Base-by-base conservation (phyloP, 2,329 filamentous ascomycete genomes). In the Aureobasidium vineae region DNA sequence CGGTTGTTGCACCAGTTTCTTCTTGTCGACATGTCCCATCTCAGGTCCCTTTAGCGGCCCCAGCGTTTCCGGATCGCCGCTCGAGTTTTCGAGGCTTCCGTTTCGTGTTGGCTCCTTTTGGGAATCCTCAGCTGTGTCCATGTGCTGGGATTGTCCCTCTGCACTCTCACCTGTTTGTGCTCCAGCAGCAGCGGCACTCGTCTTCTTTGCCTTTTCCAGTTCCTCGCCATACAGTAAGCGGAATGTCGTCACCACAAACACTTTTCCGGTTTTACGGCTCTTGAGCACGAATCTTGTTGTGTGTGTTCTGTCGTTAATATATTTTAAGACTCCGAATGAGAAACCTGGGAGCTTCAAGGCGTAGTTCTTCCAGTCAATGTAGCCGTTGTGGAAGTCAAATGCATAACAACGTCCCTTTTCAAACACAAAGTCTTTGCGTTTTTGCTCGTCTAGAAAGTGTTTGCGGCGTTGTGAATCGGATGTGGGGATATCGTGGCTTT, bases 361-460 rank as follows among this genome's bases (percentile, higher is more conserved):
- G 67, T 80, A 81, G 52, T 80, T 79, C 0, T 77, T 76, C 70
- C 81, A 82, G 68, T 82, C 80, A 5, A 82, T 70, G 70, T 82
- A 80, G 26, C 79, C 79, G 63, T 82, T 82, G 73, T 79, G 81
- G 67, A 82, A 82, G 65, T 82, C 80, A 0, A 73, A 79, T 45
- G 79, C 75, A 65, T 82, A 82, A 64, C 77, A 64, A 23, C 80
- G 66, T 0, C 77, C 80, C 65, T 78, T 76, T 66, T 81, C 79
- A 56, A 82, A 82, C 0, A 74, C 73, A 56, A 81, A 79, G 0
- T 68, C 57, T 36, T 77, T 72, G 13, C 79, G 72, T 36, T 79
- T 74, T 23, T 70, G 67, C 5, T 70, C 67, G 5, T 75, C 72
- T 6, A 80, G 72, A 67, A 80, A 82, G 69, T 75, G 72, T 68